Conservation (phyloP, 306 rosid species). For the Lathyrus tuberosus region DNA sequence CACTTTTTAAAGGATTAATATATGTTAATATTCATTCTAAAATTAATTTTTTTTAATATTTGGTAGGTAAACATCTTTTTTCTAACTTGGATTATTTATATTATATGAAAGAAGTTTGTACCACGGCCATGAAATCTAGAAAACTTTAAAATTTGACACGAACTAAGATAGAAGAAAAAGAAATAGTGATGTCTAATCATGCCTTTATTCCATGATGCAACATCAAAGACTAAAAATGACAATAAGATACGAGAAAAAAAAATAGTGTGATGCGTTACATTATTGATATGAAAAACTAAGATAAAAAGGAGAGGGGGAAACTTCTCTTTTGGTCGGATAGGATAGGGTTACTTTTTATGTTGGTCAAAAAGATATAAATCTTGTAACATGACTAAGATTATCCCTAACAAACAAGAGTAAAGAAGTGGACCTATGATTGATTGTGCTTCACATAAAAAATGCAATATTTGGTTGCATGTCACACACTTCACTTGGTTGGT, state of each 20-base stretch:
- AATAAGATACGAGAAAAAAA: background rate
- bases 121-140: background rate
- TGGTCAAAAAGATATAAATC: slow-evolving; percentile 47
- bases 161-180: slow-evolving; percentile 8
- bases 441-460: slow-evolving; percentile 35
- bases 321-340: slow-evolving; percentile 50
- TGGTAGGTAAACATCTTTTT: background rate
- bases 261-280: slow-evolving; percentile 21
- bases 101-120: background rate
- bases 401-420: slow-evolving; percentile 10
- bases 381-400: slow-evolving; percentile 34
- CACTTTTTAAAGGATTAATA: too few species aligned
- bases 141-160: background rate
- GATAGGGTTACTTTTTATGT: slow-evolving; percentile 41
- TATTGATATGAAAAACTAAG: slow-evolving; percentile 39
- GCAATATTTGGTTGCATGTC: slow-evolving; percentile 42
- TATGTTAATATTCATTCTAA: too few species aligned
- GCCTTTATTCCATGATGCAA: slow-evolving; percentile 31
- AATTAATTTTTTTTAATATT: too few species aligned
- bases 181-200: slow-evolving; percentile 40
- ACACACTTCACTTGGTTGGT: slow-evolving; percentile 37
- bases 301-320: slow-evolving; percentile 25
- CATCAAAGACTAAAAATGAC: slow-evolving; percentile 1
- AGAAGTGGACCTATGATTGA: slow-evolving; percentile 32
- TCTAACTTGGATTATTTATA: background rate